phyloP scores from a whole-genome alignment of 2,329 filamentous ascomycete genomes.

The Monosporascus cannonballus region DNA sequence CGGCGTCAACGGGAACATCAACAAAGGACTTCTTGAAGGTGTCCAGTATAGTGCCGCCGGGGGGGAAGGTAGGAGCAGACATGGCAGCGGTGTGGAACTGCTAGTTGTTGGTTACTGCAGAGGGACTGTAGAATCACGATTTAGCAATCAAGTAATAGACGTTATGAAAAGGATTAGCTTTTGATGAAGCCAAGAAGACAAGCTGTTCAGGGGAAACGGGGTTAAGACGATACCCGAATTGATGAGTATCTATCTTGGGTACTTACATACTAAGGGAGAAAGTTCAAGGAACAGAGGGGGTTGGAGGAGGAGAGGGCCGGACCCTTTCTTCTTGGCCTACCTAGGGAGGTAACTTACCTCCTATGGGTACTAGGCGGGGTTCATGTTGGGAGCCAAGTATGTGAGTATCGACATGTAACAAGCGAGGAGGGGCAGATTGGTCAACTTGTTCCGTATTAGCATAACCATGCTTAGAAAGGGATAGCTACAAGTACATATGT shows the following conservation, averaged over 20 bases:
- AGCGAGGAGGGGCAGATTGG: too few species aligned
- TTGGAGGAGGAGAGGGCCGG: too few species aligned
- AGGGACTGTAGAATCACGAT: background rate
- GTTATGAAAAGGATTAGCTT: background rate
- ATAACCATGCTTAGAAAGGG: too few species aligned
- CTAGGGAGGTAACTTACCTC: too few species aligned
- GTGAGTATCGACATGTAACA: too few species aligned
- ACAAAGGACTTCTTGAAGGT: conserved; percentile 78
- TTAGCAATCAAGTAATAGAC: background rate
- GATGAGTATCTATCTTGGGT: background rate
- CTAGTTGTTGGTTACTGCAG: conserved; percentile 1
- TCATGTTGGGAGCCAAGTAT: too few species aligned
- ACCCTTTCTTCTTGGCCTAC: too few species aligned
- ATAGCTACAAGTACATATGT: too few species aligned
- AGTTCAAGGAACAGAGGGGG: background rate
- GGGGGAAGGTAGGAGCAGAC: conserved; percentile 47
- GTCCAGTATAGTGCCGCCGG: conserved; percentile 77
- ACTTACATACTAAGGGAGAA: background rate
- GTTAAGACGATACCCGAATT: background rate
- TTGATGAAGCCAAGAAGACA: background rate
- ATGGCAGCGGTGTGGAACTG: conserved; percentile 33
- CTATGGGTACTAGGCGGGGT: too few species aligned
- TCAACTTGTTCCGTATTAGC: too few species aligned
- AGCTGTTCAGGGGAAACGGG: background rate
- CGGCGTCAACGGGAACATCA: conserved; percentile 69